Evolutionary conservation across 2,329 filamentous ascomycete species (phyloP).

Genomic region (Chaetomium sp.): DNA sequence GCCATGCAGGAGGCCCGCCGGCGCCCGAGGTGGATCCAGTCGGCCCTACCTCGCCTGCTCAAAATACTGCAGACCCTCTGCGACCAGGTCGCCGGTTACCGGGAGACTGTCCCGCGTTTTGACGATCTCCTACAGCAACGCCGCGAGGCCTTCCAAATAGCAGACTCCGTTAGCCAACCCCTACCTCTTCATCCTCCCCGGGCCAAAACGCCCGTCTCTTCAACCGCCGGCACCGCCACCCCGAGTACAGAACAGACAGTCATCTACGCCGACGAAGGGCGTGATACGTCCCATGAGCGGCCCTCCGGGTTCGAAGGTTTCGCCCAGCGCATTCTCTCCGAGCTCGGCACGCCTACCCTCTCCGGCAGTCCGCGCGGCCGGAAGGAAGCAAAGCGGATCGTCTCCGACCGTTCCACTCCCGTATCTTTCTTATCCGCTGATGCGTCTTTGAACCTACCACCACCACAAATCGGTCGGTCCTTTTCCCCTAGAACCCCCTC

Average conservation of each 20-base stretch:
- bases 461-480: conserved; percentile 38
- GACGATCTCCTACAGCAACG: conserved; percentile 69
- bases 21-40: conserved; percentile 55
- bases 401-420: conserved; percentile 36
- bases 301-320: conserved; percentile 62
- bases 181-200: conserved; percentile 37
- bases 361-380: conserved; percentile 53
- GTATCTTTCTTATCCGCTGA: conserved; percentile 39
- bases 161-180: conserved; percentile 49
- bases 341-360: conserved; percentile 58
- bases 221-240: conserved; percentile 31
- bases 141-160: conserved; percentile 64
- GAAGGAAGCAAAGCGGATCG: conserved; percentile 47
- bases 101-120: conserved; percentile 68
- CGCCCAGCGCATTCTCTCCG: conserved; percentile 63
- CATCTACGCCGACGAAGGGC: conserved; percentile 45
- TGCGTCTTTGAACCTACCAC: conserved; percentile 40
- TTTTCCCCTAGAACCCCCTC: conserved; percentile 45
- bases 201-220: conserved; percentile 24
- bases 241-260: conserved; percentile 46
- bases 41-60: conserved; percentile 57
- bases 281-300: conserved; percentile 54
- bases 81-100: conserved; percentile 64
- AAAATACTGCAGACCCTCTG: conserved; percentile 61
- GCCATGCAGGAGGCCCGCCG: conserved; percentile 55